A percentile compares a stretch with the other conserved stretches of the same genome.
Conservation (phyloP, 306 rosid genomes). For the Cicer bijugum region DNA sequence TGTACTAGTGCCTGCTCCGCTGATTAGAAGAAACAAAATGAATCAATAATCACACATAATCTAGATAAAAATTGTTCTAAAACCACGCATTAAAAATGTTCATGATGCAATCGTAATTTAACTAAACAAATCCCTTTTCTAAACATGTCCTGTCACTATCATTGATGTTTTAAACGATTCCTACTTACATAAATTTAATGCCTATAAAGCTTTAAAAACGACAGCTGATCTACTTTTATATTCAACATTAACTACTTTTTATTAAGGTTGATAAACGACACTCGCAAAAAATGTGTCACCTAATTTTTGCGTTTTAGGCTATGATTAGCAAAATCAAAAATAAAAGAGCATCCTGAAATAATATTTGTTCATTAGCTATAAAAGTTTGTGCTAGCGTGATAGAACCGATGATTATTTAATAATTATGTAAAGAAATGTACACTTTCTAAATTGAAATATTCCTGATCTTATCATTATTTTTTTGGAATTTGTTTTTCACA, state of each 20-base stretch:
- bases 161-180: neutral
- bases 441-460: no score
- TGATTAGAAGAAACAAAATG: conserved; percentile 16
- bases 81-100: no score
- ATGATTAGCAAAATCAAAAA: neutral
- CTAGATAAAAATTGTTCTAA: no score
- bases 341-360: neutral
- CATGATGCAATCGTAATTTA: no score
- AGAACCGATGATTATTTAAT: neutral
- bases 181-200: neutral
- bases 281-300: neutral
- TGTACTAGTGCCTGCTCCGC: conserved; percentile 58
- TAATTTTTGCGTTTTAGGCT: neutral
- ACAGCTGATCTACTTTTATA: neutral
- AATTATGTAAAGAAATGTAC: no score
- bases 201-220: neutral
- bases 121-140: no score
- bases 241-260: neutral
- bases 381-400: neutral
- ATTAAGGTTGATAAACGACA: conserved; percentile 14
- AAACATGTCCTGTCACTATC: no score
- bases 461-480: no score
- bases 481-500: no score
- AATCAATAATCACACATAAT: conserved; percentile 15
- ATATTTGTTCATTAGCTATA: neutral